Conservation (phyloP, 768 basidiomycete species). For the Collybia mongolica region DNA sequence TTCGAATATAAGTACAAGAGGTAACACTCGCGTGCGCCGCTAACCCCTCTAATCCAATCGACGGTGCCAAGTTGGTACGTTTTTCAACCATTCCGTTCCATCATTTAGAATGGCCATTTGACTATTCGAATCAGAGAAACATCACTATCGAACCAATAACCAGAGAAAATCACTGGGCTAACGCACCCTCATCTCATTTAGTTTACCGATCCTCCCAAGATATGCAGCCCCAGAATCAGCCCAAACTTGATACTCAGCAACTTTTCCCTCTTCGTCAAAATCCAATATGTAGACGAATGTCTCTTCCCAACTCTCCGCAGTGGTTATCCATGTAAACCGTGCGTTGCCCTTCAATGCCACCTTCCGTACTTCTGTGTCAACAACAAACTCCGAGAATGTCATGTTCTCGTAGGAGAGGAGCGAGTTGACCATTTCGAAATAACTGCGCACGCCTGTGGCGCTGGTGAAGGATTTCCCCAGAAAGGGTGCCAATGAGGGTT, state of each 20-base stretch:
- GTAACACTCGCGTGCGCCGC: too few relatives aligned
- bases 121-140: too few relatives aligned
- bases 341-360: slow-evolving; percentile 57
- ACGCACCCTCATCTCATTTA: slow-evolving; percentile 23
- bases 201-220: slow-evolving; percentile 51
- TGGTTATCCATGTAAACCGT: slow-evolving; percentile 55
- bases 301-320: slow-evolving; percentile 58
- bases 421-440: slow-evolving; percentile 47
- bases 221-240: slow-evolving; percentile 66
- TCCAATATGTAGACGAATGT: slow-evolving; percentile 58
- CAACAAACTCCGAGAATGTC: slow-evolving; percentile 51
- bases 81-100: too few relatives aligned
- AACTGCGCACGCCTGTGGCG: slow-evolving; percentile 37
- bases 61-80: too few relatives aligned
- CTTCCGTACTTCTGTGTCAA: slow-evolving; percentile 48
- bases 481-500: slow-evolving; percentile 56
- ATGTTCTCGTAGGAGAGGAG: slow-evolving; percentile 51
- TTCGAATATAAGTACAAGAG: too few relatives aligned
- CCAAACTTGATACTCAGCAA: slow-evolving; percentile 66
- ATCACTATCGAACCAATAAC: too few relatives aligned
- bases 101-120: too few relatives aligned
- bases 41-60: too few relatives aligned
- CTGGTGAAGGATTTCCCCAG: slow-evolving; percentile 51
- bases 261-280: slow-evolving; percentile 55
- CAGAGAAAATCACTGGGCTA: too few relatives aligned